Evolutionary conservation across 441 rosid species (phyloP), one percentile per base, ranked within the genome.

Genomic region (Erysimum cheiri): DNA sequence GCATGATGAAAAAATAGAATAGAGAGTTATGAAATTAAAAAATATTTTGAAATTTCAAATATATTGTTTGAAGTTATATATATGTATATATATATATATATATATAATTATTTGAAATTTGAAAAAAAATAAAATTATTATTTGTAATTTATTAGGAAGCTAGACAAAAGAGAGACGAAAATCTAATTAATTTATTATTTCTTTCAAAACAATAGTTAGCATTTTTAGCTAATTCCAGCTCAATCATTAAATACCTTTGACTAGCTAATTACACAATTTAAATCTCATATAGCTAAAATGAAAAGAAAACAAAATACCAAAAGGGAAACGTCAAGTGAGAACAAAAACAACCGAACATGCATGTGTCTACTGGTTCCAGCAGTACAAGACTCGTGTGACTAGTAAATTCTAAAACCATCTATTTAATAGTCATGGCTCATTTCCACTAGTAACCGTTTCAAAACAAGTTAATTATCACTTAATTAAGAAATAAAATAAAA

Each of bases 381-480:
- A 13, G 14, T 6, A 3, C 35, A 49, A 49, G n/a, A 35, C 69
- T 2, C 28, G 37, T 19, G 43, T 64, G 13, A 35, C 24, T 64
- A 5, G 14, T 22, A 12, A 48, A 22, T 22, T 22, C 24, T 22
- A 22, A 43, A 28, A 28, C 14, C 40, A 43, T 31, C 3, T 9
- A 43, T 43, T 28, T 12, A 47, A 19, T 31, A 2, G 14, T 3
- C 8, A 33, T 32, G 43, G 12, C 55, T 62, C 31, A 32, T 32
- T 46, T 47, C 31, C 5, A 39, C 48, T 2, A 14, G 5, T n/a
- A 60, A 62, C 67, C 1, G 15, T 65, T 65, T 50, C 26, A n/a
- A n/a, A 26, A 17, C 40, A 66, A 3, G 3, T 35, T 48, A 35
- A 22, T 28, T 10, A 52, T 3, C 39, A 40, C 14, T 37, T 22